phyloP scores from a whole-genome alignment of 2,329 filamentous ascomycete species.

The Rhinocladiella mackenziei region DNA sequence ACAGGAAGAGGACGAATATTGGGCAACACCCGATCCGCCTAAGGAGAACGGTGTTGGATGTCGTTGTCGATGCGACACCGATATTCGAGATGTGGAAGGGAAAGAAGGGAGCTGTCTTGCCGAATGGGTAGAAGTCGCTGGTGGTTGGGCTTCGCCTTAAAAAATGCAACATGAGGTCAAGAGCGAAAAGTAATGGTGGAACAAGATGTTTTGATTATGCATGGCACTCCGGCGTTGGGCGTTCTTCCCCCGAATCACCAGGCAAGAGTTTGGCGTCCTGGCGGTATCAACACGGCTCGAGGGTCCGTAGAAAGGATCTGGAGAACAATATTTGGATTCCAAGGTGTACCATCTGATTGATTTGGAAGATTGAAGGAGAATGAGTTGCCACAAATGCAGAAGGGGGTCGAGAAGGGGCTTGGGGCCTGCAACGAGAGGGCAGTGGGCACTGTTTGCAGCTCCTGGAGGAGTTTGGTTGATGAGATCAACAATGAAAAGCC shows the following conservation, averaged over 20 bases:
- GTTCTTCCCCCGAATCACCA: constrained; percentile 10
- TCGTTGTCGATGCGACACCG: constrained; percentile 92
- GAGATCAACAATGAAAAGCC: background rate
- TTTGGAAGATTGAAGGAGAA: background rate
- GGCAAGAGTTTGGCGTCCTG: constrained; percentile 11
- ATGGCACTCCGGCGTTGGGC: constrained; percentile 20
- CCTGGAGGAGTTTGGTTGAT: too few species aligned
- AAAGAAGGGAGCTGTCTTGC: constrained; percentile 93
- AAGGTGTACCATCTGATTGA: constrained; percentile 6
- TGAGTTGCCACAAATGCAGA: background rate
- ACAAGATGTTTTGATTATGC: constrained; percentile 22
- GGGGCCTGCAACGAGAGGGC: too few species aligned
- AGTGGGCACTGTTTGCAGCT: too few species aligned
- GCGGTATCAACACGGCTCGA: background rate
- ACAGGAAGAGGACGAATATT: constrained; percentile 91
- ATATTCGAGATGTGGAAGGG: constrained; percentile 95
- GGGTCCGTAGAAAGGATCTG: constrained; percentile 6
- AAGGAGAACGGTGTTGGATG: constrained; percentile 97
- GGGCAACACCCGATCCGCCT: constrained; percentile 78
- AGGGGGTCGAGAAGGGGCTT: too few species aligned
- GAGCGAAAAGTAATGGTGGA: constrained; percentile 21
- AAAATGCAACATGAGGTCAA: constrained; percentile 2
- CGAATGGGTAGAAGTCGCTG: constrained; percentile 96
- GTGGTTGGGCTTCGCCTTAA: constrained; percentile 73
- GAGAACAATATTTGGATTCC: constrained; percentile 13